phyloP scores from a whole-genome alignment of 2,329 filamentous ascomycete species.

The Cordyceps militaris region DNA sequence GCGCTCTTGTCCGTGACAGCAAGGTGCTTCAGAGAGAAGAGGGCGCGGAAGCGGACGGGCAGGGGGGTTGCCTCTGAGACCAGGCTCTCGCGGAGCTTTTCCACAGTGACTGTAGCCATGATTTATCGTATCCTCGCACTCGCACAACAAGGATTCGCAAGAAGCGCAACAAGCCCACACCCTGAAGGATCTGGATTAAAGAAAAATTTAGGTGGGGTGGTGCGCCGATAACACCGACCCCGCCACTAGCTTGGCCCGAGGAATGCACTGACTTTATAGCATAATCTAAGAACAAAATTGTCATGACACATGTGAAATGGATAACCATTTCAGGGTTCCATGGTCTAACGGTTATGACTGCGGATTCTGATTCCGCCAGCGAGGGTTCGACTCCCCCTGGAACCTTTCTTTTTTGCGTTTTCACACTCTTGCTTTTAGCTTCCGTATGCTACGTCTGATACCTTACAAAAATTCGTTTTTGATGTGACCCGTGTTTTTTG shows the following conservation, averaged over 20 bases:
- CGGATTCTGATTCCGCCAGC: conserved; percentile 32
- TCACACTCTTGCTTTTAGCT: not conserved
- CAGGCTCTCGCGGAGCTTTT: conserved; percentile 65
- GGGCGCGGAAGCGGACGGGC: conserved; percentile 83
- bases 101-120: conserved; percentile 40
- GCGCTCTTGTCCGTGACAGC: conserved; percentile 63
- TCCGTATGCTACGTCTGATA: no score
- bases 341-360: conserved; percentile 33
- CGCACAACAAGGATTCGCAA: not conserved
- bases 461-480: no score
- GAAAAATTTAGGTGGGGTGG: conserved; percentile 17
- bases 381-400: conserved; percentile 31
- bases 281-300: not conserved
- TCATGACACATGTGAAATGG: conserved; percentile 21
- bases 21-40: conserved; percentile 95
- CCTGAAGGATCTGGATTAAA: conserved; percentile 11
- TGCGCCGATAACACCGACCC: conserved; percentile 17
- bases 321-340: conserved; percentile 25
- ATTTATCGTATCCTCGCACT: conserved; percentile 9
- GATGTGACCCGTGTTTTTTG: no score
- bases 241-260: conserved; percentile 1
- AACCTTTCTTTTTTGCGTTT: conserved; percentile 19
- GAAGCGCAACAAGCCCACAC: conserved; percentile 4
- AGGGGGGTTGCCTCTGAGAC: conserved; percentile 75
- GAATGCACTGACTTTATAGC: not conserved